Base-by-base conservation (phyloP, 805 yeast genomes). In the Hanseniaspora pseudoguilliermondii region DNA sequence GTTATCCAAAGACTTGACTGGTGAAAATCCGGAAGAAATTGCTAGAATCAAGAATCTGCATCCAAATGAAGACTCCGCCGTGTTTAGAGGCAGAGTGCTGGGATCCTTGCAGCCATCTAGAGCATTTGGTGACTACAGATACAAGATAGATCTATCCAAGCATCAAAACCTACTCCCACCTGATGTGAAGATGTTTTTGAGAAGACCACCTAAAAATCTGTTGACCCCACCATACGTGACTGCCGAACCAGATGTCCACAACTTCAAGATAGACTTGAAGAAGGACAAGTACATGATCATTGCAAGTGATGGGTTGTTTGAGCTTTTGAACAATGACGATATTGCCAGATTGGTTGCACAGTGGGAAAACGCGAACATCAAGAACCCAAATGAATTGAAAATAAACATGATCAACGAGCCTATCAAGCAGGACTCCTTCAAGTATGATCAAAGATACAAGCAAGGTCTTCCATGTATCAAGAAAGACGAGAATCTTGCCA, bases 91-190 rank as follows among this genome's bases (percentile, higher is more conserved):
- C 5, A 80, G 98, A 64, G 86, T 93, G 11, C 75, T 93, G 61
- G 98, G 98, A 0, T 81, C 93, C 11, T 76, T 93, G 59, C 97
- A 93, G 69, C 98, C 98, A 15, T 81, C 96, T 0, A 76, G 98
- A 64, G 95, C 97, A 1, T 93, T 93, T 73, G 98, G 98, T 49
- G 98, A 93, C 69, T 95, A 96, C 58, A 78, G 96, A 59, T 93
- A 88, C 66, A 93, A 93, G 66, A 77, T 95, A 75, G 80, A 89
- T 35, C 69, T 68, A 54, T 66, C 83, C 62, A 59, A 70, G 54
- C 59, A 71, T 0, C 62, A 71, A 15, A 69, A 66, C 11, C 80
- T 82, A 23, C 77, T 87, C 57, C 97, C 95, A 64, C 83, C 83
- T 49, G 83, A 86, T 62, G 76, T 83, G 59, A 82, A 82, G 62